These are phyloP conservation scores for Poa pratensis DNA, from an alignment of 176 grass and related monocot genomes.

Conservation along the genomic window DNA sequence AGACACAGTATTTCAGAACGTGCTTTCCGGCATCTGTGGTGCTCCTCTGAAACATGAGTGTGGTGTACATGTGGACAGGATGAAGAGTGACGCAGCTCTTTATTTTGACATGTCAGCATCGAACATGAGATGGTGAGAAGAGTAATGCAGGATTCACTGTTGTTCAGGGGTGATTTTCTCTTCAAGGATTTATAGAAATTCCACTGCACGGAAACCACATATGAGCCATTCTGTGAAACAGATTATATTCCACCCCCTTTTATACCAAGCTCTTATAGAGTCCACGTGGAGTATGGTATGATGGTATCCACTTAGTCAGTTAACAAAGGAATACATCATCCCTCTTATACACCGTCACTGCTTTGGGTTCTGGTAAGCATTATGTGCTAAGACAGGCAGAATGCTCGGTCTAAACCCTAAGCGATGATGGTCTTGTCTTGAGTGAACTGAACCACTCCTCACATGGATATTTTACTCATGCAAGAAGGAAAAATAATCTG, in stretches of 20 bases:
- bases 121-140: constrained; percentile 1
- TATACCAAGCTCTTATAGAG: not conserved
- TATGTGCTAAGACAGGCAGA: constrained; percentile 18
- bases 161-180: not conserved
- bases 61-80: constrained; percentile 31
- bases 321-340: constrained; percentile 18
- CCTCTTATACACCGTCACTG: not conserved
- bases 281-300: not conserved
- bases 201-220: not conserved
- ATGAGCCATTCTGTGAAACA: not conserved
- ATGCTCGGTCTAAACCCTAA: constrained; percentile 31
- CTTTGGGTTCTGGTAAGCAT: constrained; percentile 26
- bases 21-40: constrained; percentile 48
- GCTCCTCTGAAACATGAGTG: constrained; percentile 43
- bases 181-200: constrained; percentile 12
- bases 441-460: not conserved
- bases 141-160: not conserved
- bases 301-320: not conserved
- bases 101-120: constrained; percentile 12
- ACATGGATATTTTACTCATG: not conserved
- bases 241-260: not conserved
- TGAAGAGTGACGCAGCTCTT: constrained; percentile 40
- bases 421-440: not conserved
- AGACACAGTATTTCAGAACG: constrained; percentile 42
- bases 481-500: not conserved